Evolutionary conservation across 225 moss, liverwort and hornwort species (phyloP).

Genomic region (Polytrichum commune): DNA sequence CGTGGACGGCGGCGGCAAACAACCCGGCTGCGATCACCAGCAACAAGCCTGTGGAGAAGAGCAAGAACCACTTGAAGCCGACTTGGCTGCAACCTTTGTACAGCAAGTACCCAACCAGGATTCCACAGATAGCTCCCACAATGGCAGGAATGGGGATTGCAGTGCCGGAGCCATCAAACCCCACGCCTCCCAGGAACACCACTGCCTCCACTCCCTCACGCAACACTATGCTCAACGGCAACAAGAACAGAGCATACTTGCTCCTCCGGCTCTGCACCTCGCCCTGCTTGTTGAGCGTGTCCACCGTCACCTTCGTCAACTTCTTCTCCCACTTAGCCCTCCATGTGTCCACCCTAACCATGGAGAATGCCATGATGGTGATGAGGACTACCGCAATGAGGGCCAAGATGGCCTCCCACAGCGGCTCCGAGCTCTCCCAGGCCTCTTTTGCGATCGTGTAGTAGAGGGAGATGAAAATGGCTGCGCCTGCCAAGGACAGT

Average conservation of each 20-base stretch:
- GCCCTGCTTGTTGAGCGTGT: constrained; percentile 12
- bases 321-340: constrained; percentile 43
- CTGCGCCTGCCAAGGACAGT: constrained; percentile 10
- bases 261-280: constrained; percentile 24
- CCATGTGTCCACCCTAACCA: constrained; percentile 47
- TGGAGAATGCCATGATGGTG: constrained; percentile 41
- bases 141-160: constrained; percentile 31
- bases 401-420: constrained; percentile 41
- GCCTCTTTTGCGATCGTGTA: constrained; percentile 30
- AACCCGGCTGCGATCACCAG: constrained; percentile 48
- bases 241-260: constrained; percentile 42
- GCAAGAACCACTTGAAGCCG: constrained; percentile 57
- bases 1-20: constrained; percentile 45
- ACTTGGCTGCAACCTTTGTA: constrained; percentile 48
- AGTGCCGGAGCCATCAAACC: constrained; percentile 25
- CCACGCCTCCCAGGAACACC: constrained; percentile 38
- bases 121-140: constrained; percentile 28
- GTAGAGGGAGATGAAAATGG: constrained; percentile 31
- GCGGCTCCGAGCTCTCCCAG: constrained; percentile 28
- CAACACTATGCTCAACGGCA: constrained; percentile 34
- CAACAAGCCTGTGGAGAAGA: constrained; percentile 36
- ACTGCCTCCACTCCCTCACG: constrained; percentile 48
- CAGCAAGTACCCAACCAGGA: constrained; percentile 20
- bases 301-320: constrained; percentile 37
- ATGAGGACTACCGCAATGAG: constrained; percentile 33